Evolutionary conservation across 1,284 basidiomycete species (phyloP), one percentile per base, ranked within the genome.

Genomic region (Tranzscheliella williamsii): DNA sequence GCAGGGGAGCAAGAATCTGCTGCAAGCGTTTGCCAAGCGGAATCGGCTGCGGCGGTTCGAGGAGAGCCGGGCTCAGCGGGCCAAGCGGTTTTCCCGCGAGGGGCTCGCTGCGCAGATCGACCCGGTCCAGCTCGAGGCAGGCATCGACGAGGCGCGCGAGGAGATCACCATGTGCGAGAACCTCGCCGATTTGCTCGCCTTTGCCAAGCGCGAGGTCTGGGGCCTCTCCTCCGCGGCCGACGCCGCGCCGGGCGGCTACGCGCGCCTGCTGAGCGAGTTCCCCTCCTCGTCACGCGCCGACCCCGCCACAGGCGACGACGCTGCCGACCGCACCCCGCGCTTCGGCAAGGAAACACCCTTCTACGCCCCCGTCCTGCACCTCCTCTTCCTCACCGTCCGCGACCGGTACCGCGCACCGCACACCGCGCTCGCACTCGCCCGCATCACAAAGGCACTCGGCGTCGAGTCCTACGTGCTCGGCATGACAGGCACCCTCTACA

Each of bases 401-500:
- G 65, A 75, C 46, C 52, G 62, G 1, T 64, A 72, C 38, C 53
- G 45, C 1, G 41, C 50, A 1, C 73, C 73, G 6, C 60, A 66
- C 17, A 42, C 60, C 0, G 73, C 73, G 20, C 47, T 75, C 2
- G 37, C 63, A 18, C 39, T 74, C 13, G 29, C 61, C 0, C 41
- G 45, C 1, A 38, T 52, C 3, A 69, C 65, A 1, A 63, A 60
- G 15, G 35, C 51, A 5, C 49, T 65, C 4, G 72, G 72, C 9
- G 38, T 67, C 20, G 60, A 70, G 18, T 51, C 57, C 11, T 68
- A 66, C 43, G 72, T 75, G 13, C 46, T 74, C 6, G 73, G 73
- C 20, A 65, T 70, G 24, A 75, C 73, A 3, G 58, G 63, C 13
- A 39, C 52, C 11, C 50, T 75, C 4, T 71, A 58, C 48, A 67